A percentile compares a stretch with the other conserved stretches of the same genome.
phyloP scores from a whole-genome alignment of 495 filamentous ascomycete species.

The Penicillium tannophilum region DNA sequence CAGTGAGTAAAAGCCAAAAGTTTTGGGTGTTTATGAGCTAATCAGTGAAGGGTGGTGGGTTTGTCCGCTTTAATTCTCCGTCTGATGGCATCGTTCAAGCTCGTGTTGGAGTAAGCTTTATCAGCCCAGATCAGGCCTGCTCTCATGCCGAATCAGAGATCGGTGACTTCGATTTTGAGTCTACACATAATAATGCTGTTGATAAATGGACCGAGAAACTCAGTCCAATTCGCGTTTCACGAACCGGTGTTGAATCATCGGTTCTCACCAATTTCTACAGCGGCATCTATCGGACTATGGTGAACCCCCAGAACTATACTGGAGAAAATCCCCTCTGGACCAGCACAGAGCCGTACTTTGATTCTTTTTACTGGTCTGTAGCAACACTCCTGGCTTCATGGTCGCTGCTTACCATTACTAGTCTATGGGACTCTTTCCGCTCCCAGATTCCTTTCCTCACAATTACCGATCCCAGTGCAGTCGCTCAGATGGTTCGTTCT shows the following conservation, averaged over 20 bases:
- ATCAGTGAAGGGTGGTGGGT: constrained; percentile 58
- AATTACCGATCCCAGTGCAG: constrained; percentile 61
- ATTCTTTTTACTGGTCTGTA: constrained; percentile 56
- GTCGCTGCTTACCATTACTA: constrained; percentile 21
- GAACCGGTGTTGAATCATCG: constrained; percentile 55
- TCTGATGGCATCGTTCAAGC: constrained; percentile 52
- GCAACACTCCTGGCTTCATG: neutral
- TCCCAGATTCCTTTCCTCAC: constrained; percentile 67
- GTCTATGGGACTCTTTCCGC: constrained; percentile 64
- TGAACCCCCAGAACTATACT: constrained; percentile 73
- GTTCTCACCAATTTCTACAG: constrained; percentile 62
- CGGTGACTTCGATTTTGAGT: constrained; percentile 47
- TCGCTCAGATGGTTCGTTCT: constrained; percentile 66
- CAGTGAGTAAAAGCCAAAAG: constrained; percentile 34
- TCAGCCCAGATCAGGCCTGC: constrained; percentile 66
- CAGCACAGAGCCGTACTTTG: constrained; percentile 66
- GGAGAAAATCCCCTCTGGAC: constrained; percentile 74
- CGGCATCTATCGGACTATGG: constrained; percentile 57
- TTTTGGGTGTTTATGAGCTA: neutral
- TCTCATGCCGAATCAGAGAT: constrained; percentile 62
- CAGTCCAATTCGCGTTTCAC: constrained; percentile 50
- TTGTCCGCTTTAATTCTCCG: constrained; percentile 57
- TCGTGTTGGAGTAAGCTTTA: constrained; percentile 71
- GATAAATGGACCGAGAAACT: constrained; percentile 54
- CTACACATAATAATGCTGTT: constrained; percentile 46